Evolutionary conservation across 2,329 filamentous ascomycete species (phyloP), one percentile per base, ranked within the genome.

Genomic region (Trichoderma guizhouense): DNA sequence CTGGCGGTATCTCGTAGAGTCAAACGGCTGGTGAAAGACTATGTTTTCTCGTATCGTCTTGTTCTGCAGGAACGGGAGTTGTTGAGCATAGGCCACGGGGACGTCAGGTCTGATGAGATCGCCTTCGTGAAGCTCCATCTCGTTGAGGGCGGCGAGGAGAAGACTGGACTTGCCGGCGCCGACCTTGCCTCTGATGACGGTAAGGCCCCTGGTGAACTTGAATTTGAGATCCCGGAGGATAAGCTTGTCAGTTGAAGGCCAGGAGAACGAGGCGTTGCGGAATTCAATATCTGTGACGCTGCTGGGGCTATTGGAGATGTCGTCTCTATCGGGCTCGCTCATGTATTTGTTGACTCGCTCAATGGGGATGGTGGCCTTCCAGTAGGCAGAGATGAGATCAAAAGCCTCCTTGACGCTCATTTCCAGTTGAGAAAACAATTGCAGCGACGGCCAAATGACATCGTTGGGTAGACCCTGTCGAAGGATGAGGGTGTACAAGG

Each of bases 311-410:
- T 81, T 76, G 5, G 83, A 82, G 3, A 80, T 79, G 32, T 87
- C 85, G 34, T 89, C 87, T 75, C 94, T 93, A 77, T 97, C 90
- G 0, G 93, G 93, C 79, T 97, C 94, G 0, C 85, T 83, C 93
- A 97, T 97, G 82, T 97, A 97, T 26, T 88, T 87, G 76, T 97
- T 92, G 24, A 97, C 93, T 74, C 94, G 91, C 9, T 88, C 89
- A 74, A 97, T 89, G 0, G 94, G 92, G 21, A 97, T 91, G n/a
- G 88, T 90, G 0, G 94, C 93, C 76, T 97, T 97, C 74, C 97
- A 86, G 5, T 95, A 82, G 0, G 91, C 88, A 0, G 92, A 94
- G 57, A 97, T 90, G 11, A 97, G 83, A 34, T 88, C 85, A 2
- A 95, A 95, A 0, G 97, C 82, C 67, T 94, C 92, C 70, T 91